Conservation (phyloP, 805 yeast genomes). For the Teunomyces kruisii region DNA sequence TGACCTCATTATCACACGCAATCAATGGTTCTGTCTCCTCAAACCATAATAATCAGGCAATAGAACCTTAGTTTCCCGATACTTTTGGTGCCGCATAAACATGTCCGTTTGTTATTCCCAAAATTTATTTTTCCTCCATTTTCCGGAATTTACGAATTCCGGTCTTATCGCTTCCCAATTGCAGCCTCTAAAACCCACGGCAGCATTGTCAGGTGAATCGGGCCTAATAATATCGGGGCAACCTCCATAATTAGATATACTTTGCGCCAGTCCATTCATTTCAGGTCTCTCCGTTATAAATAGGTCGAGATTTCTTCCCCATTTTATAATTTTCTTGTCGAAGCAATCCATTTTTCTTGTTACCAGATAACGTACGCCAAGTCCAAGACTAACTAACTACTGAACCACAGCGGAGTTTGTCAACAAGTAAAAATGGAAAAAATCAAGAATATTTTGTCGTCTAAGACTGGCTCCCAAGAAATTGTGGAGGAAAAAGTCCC, state of each 20-base stretch:
- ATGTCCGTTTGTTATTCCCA: background rate
- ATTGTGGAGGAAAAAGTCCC: background rate
- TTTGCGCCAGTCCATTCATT: background rate
- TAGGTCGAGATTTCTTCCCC: background rate
- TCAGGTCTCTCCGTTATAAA: background rate
- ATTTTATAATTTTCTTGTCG: background rate
- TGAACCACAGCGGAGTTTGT: background rate
- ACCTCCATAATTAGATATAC: background rate
- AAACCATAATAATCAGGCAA: background rate
- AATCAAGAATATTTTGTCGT: background rate
- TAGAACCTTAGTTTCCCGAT: no score
- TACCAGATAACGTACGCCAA: background rate
- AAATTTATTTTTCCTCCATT: background rate
- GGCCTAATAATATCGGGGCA: background rate
- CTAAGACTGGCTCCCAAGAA: background rate
- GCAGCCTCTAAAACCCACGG: conserved; percentile 2
- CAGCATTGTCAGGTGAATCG: background rate
- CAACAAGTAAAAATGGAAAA: background rate
- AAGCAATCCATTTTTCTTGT: background rate
- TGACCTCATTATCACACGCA: no score
- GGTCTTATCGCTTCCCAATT: conserved; percentile 2
- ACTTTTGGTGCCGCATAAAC: no score
- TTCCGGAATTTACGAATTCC: background rate
- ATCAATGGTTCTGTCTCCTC: no score
- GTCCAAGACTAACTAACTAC: background rate